Percentiles rank a stretch among this genome's conserved stretches.
Evolutionary conservation across 1,139 yeast species (phyloP).

Genomic region (Nakaseomyces nivariensis): DNA sequence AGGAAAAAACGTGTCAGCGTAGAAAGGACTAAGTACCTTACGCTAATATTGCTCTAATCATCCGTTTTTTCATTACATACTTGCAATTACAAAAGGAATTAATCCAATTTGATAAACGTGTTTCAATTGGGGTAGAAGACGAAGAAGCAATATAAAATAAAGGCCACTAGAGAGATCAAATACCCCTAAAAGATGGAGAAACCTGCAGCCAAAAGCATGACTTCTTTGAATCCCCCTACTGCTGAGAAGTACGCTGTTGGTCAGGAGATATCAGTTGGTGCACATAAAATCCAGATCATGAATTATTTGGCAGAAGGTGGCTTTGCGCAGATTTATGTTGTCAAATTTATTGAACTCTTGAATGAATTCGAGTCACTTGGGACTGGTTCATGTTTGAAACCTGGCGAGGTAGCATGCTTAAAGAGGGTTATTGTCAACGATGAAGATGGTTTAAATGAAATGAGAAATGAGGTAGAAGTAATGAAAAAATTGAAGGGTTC

Average conservation of each 20-base stretch:
- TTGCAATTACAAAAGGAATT: no score
- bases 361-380: conserved; percentile 17
- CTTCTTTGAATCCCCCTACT: conserved; percentile 3
- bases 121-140: no score
- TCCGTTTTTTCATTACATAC: no score
- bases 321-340: conserved; percentile 69
- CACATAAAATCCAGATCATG: conserved; percentile 46
- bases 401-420: conserved; percentile 48
- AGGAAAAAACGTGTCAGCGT: no score
- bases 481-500: conserved; percentile 77
- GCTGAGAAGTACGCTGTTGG: conserved; percentile 34
- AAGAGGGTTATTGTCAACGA: conserved; percentile 70
- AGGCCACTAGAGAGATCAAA: no score
- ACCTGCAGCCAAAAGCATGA: neutral
- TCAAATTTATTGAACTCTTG: conserved; percentile 29
- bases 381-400: conserved; percentile 9
- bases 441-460: conserved; percentile 54
- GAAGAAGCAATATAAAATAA: no score
- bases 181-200: neutral
- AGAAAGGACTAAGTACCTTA: no score
- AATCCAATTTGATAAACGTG: no score
- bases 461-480: conserved; percentile 73
- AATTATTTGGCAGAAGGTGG: conserved; percentile 64
- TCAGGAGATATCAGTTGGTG: conserved; percentile 52
- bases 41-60: no score